A percentile compares a stretch with the other conserved stretches of the same genome.
Conservation (phyloP, 495 filamentous ascomycete genomes). For the Ascodesmis nigricans region DNA sequence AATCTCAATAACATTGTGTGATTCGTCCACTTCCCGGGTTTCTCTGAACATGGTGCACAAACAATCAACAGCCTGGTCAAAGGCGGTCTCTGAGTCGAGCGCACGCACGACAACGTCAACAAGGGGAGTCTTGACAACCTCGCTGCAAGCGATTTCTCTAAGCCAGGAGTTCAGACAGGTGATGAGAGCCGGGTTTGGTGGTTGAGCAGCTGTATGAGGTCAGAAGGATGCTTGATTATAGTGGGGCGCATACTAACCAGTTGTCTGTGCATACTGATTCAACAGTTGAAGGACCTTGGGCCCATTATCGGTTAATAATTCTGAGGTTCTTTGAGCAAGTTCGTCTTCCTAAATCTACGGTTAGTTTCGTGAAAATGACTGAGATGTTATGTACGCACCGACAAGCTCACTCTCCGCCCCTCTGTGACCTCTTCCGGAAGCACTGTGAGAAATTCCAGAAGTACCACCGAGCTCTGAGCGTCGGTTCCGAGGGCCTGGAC, state of each 20-base stretch:
- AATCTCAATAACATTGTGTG: conserved; percentile 50
- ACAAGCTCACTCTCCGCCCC: conserved; percentile 94
- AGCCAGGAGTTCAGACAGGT: conserved; percentile 95
- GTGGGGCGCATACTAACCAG: too few relatives aligned
- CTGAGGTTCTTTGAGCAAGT: conserved; percentile 52
- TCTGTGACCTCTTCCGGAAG: conserved; percentile 97
- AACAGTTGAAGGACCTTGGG: conserved; percentile 63
- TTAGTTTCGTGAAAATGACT: too few relatives aligned
- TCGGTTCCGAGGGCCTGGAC: conserved; percentile 57
- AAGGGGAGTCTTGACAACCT: conserved; percentile 67
- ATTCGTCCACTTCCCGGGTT: conserved; percentile 81
- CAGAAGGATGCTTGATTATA: neutral
- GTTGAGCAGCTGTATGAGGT: conserved; percentile 13
- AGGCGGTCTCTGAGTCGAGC: conserved; percentile 48
- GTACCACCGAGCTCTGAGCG: conserved; percentile 53
- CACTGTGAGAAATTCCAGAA: conserved; percentile 87
- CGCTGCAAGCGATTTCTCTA: conserved; percentile 63
- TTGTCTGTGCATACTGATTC: conserved; percentile 73
- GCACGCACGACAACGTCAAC: conserved; percentile 61
- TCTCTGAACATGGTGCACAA: conserved; percentile 78
- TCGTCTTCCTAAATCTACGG: conserved; percentile 99
- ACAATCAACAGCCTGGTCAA: conserved; percentile 82
- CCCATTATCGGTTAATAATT: conserved; percentile 78
- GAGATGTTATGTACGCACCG: conserved; percentile 60
- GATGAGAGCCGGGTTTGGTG: conserved; percentile 72